Conservation (phyloP, 169 alveolate genomes). For the Besnoitia besnoiti region DNA sequence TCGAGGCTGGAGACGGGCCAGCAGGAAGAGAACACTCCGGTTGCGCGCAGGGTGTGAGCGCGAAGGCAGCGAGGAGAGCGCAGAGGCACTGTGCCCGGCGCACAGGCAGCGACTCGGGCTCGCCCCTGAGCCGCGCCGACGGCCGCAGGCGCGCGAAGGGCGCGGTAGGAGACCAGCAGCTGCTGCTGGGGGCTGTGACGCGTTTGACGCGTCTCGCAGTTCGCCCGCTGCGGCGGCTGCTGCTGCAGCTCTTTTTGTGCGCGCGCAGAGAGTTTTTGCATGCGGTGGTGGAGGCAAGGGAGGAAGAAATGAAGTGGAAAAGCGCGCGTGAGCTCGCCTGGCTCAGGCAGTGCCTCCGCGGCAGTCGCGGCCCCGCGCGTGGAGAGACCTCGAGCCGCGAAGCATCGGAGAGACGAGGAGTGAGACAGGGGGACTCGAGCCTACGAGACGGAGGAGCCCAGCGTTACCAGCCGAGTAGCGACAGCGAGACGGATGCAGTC, state of each 20-base stretch:
- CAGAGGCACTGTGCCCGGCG: not conserved
- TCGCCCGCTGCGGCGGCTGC: slow-evolving; percentile 1
- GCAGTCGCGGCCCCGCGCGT: too few species aligned
- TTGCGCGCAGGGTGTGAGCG: not conserved
- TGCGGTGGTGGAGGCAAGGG: slow-evolving; percentile 1
- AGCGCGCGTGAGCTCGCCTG: not conserved
- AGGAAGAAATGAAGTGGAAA: not conserved
- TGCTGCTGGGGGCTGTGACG: not conserved
- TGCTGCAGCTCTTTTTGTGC: slow-evolving; percentile 30
- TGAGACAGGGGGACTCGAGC: too few species aligned
- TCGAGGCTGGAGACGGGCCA: not conserved
- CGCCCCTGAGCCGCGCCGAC: not conserved
- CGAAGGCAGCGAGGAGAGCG: not conserved
- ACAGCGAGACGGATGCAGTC: too few species aligned
- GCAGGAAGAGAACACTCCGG: not conserved
- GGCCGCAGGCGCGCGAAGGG: not conserved
- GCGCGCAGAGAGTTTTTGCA: slow-evolving; percentile 15
- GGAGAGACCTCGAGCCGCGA: too few species aligned
- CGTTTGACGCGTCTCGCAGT: not conserved
- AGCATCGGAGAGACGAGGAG: too few species aligned
- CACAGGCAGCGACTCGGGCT: not conserved
- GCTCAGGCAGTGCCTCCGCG: too few species aligned
- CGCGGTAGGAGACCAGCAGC: not conserved
- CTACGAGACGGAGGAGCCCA: too few species aligned
- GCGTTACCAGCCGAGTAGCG: too few species aligned